Base-by-base conservation (phyloP, 352 stramenopile genomes). In the Achlya hypogyna region DNA sequence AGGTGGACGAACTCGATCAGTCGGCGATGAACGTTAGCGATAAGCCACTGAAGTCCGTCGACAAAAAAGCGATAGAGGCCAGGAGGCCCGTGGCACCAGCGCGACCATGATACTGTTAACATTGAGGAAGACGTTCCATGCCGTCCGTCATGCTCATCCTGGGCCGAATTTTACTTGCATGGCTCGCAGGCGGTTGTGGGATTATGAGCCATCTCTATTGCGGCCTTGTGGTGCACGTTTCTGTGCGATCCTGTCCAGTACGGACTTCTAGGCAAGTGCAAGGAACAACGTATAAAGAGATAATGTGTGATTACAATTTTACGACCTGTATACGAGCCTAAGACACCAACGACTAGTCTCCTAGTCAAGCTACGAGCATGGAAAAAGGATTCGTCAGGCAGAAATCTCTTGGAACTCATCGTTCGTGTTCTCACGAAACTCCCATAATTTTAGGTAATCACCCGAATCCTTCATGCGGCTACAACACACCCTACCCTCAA, bases 321-420 rank as follows among this genome's bases (percentile, higher is more conserved):
- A n/a, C n/a, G n/a, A n/a, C n/a, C n/a, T n/a, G n/a, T n/a, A n/a
- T n/a, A n/a, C n/a, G n/a, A n/a, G n/a, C n/a, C n/a, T n/a, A n/a
- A n/a, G n/a, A n/a, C n/a, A n/a, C n/a, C n/a, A n/a, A n/a, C n/a
- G n/a, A n/a, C n/a, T n/a, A n/a, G n/a, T n/a, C n/a, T n/a, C n/a
- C n/a, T 49, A 20, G 18, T 49, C 18, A 49, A 49, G 42, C 42
- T 49, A 49, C 22, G 42, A 22, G 18, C 18, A 52, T 3, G 42
- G 53, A 32, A 29, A 25, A 20, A 42, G 40, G 60, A 67, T 59
- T 67, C 60, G 60, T 67, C 60, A 67, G 60, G 60, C 60, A 67
- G 60, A 67, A 67, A 67, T 67, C 60, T 67, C 60, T 58, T 67
- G 60, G 60, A 67, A 67, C 43, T 67, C 60, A 67, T 67, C 22